Percentiles rank a stretch among this genome's conserved stretches.
phyloP scores from a whole-genome alignment of 495 filamentous ascomycete species.

The Neurospora sublineolata region DNA sequence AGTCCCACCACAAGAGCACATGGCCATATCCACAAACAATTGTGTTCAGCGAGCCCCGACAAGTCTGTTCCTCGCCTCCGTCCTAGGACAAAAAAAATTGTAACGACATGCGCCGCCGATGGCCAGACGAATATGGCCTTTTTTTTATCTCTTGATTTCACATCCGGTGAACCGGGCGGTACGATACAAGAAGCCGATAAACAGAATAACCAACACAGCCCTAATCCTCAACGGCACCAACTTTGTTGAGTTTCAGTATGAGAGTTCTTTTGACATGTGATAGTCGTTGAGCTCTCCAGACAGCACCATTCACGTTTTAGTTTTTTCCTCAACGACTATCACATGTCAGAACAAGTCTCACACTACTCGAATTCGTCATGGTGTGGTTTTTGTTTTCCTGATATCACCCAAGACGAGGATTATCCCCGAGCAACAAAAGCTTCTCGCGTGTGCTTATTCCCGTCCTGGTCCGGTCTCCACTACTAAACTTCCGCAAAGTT shows the following conservation, averaged over 20 bases:
- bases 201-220: neutral
- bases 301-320: neutral
- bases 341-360: neutral
- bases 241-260: neutral
- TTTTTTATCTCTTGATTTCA: neutral
- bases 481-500: neutral
- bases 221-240: neutral
- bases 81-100: neutral
- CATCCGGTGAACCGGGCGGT: neutral
- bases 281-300: neutral
- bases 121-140: neutral
- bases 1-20: neutral
- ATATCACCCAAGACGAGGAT: neutral
- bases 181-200: neutral
- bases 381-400: neutral
- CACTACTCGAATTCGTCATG: neutral
- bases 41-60: neutral
- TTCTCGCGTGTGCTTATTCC: neutral
- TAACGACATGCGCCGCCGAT: neutral
- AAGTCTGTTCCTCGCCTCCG: neutral
- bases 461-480: neutral
- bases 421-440: neutral
- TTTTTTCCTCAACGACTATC: neutral
- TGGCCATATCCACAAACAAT: neutral
- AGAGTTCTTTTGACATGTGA: too few species aligned